Percentiles rank a stretch among this genome's conserved stretches.
phyloP scores from a whole-genome alignment of 768 basidiomycete genomes.

The Amanita molliuscula region DNA sequence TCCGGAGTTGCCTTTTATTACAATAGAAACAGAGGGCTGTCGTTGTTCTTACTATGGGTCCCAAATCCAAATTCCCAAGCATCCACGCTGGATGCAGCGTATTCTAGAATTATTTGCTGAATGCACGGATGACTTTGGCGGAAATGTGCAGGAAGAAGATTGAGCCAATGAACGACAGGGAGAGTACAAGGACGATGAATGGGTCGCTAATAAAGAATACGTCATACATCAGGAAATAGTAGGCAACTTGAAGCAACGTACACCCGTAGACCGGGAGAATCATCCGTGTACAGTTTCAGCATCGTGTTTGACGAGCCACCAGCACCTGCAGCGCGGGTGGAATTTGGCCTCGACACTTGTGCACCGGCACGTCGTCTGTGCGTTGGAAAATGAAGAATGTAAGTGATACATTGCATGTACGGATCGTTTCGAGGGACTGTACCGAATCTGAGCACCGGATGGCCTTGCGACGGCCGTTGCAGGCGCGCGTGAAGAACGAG shows the following conservation, averaged over 20 bases:
- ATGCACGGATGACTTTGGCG: constrained; percentile 85
- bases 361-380: constrained; percentile 59
- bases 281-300: constrained; percentile 98
- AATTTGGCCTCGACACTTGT: constrained; percentile 71
- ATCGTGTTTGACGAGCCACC: constrained; percentile 97
- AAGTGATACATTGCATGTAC: neutral
- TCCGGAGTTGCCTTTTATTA: constrained; percentile 6
- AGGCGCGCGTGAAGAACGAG: constrained; percentile 30
- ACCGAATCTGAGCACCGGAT: constrained; percentile 79
- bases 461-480: constrained; percentile 54
- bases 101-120: constrained; percentile 55
- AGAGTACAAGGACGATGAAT: constrained; percentile 92
- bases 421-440: constrained; percentile 14
- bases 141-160: constrained; percentile 99
- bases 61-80: constrained; percentile 31
- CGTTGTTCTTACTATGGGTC: constrained; percentile 1
- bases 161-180: constrained; percentile 92
- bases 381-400: neutral
- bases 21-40: constrained; percentile 1
- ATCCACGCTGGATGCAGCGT: neutral
- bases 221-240: neutral
- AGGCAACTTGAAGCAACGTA: constrained; percentile 33
- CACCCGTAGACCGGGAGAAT: constrained; percentile 96
- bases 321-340: constrained; percentile 82
- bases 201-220: constrained; percentile 57